A percentile compares a stretch with the other conserved stretches of the same genome.
These are phyloP conservation scores for Ogataea nakhonphanomensis DNA, from an alignment of 805 yeast species.

Conservation along the genomic window DNA sequence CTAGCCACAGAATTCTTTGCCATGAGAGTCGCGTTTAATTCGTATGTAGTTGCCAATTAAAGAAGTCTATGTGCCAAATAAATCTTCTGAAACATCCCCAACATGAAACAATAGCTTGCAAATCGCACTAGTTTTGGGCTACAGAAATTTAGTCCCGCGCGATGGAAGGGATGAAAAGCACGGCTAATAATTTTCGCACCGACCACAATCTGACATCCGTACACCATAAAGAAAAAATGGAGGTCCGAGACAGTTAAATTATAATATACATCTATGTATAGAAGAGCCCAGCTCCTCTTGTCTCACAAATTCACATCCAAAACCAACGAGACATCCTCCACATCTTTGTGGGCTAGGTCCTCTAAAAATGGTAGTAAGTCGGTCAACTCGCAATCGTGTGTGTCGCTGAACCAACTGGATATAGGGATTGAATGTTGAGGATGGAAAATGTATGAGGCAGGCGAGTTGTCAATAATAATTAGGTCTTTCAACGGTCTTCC, in stretches of 20 bases:
- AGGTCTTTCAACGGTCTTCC: conserved; percentile 87
- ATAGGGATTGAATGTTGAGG: conserved; percentile 98
- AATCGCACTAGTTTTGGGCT: background rate
- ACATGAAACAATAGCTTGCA: background rate
- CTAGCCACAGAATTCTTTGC: conserved; percentile 16
- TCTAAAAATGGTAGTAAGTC: conserved; percentile 89
- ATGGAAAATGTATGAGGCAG: conserved; percentile 96
- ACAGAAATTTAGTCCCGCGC: too few relatives aligned
- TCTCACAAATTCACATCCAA: conserved; percentile 59
- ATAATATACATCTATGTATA: conserved; percentile 10
- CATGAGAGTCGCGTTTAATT: conserved; percentile 2
- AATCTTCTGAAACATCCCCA: conserved; percentile 3
- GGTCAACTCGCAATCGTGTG: conserved; percentile 91
- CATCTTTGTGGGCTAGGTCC: conserved; percentile 69
- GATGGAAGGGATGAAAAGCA: background rate
- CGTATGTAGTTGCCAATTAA: conserved; percentile 1
- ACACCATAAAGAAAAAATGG: too few relatives aligned
- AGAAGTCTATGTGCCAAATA: background rate
- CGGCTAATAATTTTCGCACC: background rate
- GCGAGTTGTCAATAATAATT: conserved; percentile 93
- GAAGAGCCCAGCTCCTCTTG: conserved; percentile 11
- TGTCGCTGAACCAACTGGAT: conserved; percentile 96
- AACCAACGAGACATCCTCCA: conserved; percentile 81
- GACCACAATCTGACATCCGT: background rate
- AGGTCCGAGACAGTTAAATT: too few relatives aligned